Percentiles rank a stretch among this genome's conserved stretches.
Conservation (phyloP, 495 filamentous ascomycete species). For the Podospora tetraspora region DNA sequence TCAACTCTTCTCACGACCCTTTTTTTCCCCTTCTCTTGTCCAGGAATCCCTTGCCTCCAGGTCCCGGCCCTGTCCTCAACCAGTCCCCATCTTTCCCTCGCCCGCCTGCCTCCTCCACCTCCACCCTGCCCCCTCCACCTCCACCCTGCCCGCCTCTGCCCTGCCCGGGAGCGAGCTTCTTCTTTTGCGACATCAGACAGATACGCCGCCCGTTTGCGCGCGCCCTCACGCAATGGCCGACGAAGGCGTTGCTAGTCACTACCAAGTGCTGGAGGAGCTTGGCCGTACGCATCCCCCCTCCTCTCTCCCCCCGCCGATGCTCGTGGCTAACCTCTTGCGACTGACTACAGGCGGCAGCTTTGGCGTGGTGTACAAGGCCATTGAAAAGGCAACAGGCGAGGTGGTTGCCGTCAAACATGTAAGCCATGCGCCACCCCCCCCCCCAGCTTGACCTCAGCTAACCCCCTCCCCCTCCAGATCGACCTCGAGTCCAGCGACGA, state of each 20-base stretch:
- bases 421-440: constrained; percentile 25
- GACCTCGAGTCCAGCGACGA: constrained; percentile 97
- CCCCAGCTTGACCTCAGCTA: constrained; percentile 10
- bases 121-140: background rate
- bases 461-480: constrained; percentile 54
- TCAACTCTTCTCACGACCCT: background rate
- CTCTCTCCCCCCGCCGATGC: background rate
- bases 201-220: background rate
- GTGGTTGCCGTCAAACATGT: constrained; percentile 91
- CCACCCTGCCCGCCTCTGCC: background rate
- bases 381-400: constrained; percentile 78
- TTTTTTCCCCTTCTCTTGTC: background rate
- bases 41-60: constrained; percentile 4
- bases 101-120: background rate
- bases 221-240: constrained; percentile 43
- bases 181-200: background rate
- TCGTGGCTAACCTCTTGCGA: background rate
- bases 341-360: constrained; percentile 72
- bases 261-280: constrained; percentile 87
- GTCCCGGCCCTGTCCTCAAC: background rate
- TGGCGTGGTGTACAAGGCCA: constrained; percentile 92
- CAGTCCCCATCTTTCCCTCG: background rate
- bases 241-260: constrained; percentile 68
- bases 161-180: background rate
- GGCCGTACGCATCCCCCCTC: constrained; percentile 60